Percentiles rank a stretch among this genome's conserved stretches.
Conservation (phyloP, 768 basidiomycete species). For the Amanita polypyramis region DNA sequence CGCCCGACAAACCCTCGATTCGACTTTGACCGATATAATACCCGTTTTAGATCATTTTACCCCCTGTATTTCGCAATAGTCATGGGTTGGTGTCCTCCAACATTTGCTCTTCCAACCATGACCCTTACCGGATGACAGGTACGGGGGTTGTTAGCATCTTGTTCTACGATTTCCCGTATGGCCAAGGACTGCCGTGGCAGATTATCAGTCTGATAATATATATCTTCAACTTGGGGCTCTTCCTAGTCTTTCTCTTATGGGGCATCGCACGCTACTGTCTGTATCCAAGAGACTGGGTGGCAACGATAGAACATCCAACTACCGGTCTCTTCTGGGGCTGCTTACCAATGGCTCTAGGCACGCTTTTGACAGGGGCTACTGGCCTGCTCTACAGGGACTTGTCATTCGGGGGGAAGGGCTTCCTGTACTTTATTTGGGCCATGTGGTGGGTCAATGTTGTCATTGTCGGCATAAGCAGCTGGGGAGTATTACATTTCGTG, state of each 20-base stretch:
- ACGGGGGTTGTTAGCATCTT: slow-evolving; percentile 5
- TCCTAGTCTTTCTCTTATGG: slow-evolving; percentile 29
- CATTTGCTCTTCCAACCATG: too few relatives aligned
- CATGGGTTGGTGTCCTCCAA: slow-evolving; percentile 1
- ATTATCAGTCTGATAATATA: slow-evolving; percentile 7
- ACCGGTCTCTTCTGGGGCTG: slow-evolving; percentile 37
- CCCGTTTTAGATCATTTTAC: not conserved
- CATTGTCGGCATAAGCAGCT: slow-evolving; percentile 44
- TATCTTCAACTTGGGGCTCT: slow-evolving; percentile 31
- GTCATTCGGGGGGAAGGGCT: slow-evolving; percentile 34
- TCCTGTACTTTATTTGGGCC: slow-evolving; percentile 43
- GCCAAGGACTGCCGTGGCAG: slow-evolving; percentile 3
- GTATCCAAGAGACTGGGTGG: slow-evolving; percentile 31
- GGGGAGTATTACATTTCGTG: slow-evolving; percentile 60
- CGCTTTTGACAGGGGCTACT: slow-evolving; percentile 36
- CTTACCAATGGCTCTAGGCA: slow-evolving; percentile 41
- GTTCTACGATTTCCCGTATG: slow-evolving; percentile 6
- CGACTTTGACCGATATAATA: too few relatives aligned
- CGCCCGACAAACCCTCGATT: not conserved
- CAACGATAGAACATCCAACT: slow-evolving; percentile 37
- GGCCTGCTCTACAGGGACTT: slow-evolving; percentile 29
- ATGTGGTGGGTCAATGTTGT: slow-evolving; percentile 57
- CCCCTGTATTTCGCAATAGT: slow-evolving; percentile 2
- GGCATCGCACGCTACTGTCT: slow-evolving; percentile 29
- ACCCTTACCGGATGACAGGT: not conserved